Base-by-base conservation (phyloP, 805 yeast species). In the Lipomyces yamanashiensis region DNA sequence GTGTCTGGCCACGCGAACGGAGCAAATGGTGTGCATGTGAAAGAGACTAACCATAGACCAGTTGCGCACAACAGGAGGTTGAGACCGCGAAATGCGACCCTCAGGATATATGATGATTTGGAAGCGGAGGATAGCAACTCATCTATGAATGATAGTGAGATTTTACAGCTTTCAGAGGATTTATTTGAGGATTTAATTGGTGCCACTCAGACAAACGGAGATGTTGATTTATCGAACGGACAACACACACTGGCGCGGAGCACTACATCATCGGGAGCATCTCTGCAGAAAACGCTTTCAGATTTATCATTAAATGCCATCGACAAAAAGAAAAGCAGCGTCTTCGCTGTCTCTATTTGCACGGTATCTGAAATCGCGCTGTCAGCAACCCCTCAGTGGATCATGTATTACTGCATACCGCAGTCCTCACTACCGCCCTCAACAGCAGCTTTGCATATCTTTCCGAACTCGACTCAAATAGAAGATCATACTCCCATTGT, bases 351-450 rank as follows among this genome's bases (percentile, higher is more conserved):
- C 4, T 45, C 62, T 5, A 53, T 54, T 23, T 52, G 58, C 23
- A 21, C 62, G 5, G 48, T 23, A n/a, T 17, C 58, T 21, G 58
- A 53, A 17, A 7, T 53, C 17, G 37, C 58, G 1, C 49, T 49
- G 0, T 40, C 53, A 7, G 12, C 17, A 7, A 21, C 57, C 5
- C 57, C 57, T 3, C 21, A 50, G 33, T 63, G 65, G 64, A 13
- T 7, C n/a, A 37, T 63, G 19, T 55, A 54, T 36, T 13, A 47
- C 23, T 59, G 61, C 43, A 54, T 23, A n/a, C 54, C 21, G 8
- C 37, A 54, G 15, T n/a, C 63, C 15, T 33, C 59, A n/a, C 47
- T 59, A 6, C 57, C 66, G 5, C 59, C 66, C 9, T 62, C 60
- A 12, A 60, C 65, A 10, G 49, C 40, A 13, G 36, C 48, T 40